A percentile compares a stretch with the other conserved stretches of the same genome.
These are phyloP conservation scores for Kuraishia hungarica DNA, from an alignment of 805 yeast species.

Conservation along the genomic window DNA sequence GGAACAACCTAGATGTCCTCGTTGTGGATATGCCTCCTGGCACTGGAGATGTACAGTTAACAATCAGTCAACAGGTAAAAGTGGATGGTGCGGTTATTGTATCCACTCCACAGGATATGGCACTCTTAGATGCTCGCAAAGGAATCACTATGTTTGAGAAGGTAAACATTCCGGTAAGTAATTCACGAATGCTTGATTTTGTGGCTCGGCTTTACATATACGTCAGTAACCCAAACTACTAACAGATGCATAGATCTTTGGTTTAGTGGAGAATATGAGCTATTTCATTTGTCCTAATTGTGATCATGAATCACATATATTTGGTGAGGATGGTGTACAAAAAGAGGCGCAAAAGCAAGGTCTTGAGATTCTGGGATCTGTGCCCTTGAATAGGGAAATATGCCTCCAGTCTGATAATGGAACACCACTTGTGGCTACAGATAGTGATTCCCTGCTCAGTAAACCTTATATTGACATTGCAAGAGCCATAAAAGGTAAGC, in stretches of 20 bases:
- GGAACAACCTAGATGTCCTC: constrained; percentile 60
- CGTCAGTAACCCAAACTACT: neutral
- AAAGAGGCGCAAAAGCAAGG: constrained; percentile 35
- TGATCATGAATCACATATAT: constrained; percentile 61
- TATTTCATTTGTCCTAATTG: constrained; percentile 71
- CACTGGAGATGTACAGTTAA: constrained; percentile 80
- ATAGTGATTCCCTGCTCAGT: constrained; percentile 21
- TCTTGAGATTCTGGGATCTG: constrained; percentile 48
- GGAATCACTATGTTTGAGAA: constrained; percentile 75
- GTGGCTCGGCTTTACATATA: neutral
- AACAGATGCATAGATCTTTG: constrained; percentile 32
- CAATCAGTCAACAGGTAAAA: constrained; percentile 69
- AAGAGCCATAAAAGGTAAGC: constrained; percentile 4
- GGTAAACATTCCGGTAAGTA: constrained; percentile 46
- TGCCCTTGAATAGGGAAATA: constrained; percentile 58
- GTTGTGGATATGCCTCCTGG: constrained; percentile 89
- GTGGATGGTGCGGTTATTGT: constrained; percentile 78
- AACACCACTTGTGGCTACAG: constrained; percentile 45
- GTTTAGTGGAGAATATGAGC: constrained; percentile 81
- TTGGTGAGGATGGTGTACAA: constrained; percentile 59
- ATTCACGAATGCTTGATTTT: neutral
- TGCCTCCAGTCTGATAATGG: constrained; percentile 59
- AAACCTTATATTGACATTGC: constrained; percentile 44
- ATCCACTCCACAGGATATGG: constrained; percentile 82
- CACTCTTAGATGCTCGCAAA: constrained; percentile 69